Evolutionary conservation across 176 grass and related monocot species (phyloP), one percentile per base, ranked within the genome.

Genomic region (Carex pumila): DNA sequence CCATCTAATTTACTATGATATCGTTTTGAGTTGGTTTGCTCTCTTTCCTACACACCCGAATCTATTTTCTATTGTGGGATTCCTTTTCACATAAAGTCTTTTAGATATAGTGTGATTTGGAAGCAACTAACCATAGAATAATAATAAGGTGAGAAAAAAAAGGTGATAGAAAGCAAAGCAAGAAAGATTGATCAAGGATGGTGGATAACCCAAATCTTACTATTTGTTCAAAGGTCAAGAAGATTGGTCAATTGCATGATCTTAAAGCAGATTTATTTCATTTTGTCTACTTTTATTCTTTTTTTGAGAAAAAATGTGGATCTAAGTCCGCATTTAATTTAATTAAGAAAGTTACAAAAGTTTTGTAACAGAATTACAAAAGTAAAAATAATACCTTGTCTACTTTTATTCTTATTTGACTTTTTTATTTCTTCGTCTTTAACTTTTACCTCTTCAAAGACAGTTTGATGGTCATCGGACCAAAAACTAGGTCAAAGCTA

Each of bases 41-140:
- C 87, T 88, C 75, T 75, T 11, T 81, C 57, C 9, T 69, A 80
- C 70, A 85, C 79, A 83, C 66, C 84, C 60, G 80, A 63, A 81
- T 86, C 60, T 62, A 85, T 75, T 73, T 85, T 77, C 65, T 68
- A 80, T 69, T 58, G 80, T 85, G 45, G 69, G 58, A 64, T 87
- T 81, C 63, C 85, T 87, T 87, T 86, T 49, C 47, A 55, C 34
- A 80, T 87, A 93, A 89, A 93, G 80, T 12, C 60, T 69, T 50
- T 52, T 79, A 88, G 83, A 75, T 86, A 72, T 88, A 13, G 87
- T 89, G 86, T 89, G 83, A 86, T 84, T 25, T 66, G 85, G 79
- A 94, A 88, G 89, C 92, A 86, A 91, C 79, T 89, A 86, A 91
- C 79, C 71, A 12, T 13, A 53, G 56, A 65, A 39, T 79, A 55